These are phyloP conservation scores for Allomyces macrogynus DNA, from an alignment of 192 early-diverging fungal species.

Conservation along the genomic window DNA sequence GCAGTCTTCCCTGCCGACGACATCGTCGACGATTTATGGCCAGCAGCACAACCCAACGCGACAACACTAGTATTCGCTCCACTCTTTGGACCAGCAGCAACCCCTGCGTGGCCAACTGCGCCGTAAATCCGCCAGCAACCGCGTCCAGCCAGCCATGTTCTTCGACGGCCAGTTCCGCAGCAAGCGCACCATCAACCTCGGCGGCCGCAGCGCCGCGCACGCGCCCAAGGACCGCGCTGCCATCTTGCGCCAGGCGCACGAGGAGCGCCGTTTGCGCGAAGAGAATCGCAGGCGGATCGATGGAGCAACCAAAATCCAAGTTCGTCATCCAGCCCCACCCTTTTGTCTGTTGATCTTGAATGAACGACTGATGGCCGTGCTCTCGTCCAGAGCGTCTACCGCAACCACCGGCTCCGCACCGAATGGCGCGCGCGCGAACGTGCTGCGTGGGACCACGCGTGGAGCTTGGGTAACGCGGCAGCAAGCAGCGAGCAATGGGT, in stretches of 20 bases:
- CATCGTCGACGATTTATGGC: too few relatives aligned
- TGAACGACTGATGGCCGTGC: background rate
- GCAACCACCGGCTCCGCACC: too few relatives aligned
- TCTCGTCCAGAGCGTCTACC: background rate
- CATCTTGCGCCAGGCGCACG: constrained; percentile 46
- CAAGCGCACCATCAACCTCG: constrained; percentile 60
- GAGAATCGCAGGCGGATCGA: constrained; percentile 32
- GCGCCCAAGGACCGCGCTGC: constrained; percentile 32
- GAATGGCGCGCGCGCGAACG: too few relatives aligned
- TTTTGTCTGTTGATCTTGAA: background rate
- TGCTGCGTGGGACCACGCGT: too few relatives aligned
- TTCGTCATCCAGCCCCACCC: constrained; percentile 2
- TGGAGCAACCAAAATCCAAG: constrained; percentile 46
- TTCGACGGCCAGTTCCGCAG: constrained; percentile 69
- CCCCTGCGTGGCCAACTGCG: too few relatives aligned
- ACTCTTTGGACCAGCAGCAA: too few relatives aligned
- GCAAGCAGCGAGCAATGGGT: too few relatives aligned
- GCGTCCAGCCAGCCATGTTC: background rate
- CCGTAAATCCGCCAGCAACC: too few relatives aligned
- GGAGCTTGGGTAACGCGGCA: too few relatives aligned
- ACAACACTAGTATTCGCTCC: too few relatives aligned
- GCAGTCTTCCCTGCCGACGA: too few relatives aligned
- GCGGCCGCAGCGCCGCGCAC: constrained; percentile 48
- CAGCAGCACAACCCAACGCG: too few relatives aligned
- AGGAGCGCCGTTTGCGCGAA: constrained; percentile 50